Evolutionary conservation across 352 stramenopile genomes (phyloP), one percentile per base, ranked within the genome.

Genomic region (Peronosclerospora sorghi): DNA sequence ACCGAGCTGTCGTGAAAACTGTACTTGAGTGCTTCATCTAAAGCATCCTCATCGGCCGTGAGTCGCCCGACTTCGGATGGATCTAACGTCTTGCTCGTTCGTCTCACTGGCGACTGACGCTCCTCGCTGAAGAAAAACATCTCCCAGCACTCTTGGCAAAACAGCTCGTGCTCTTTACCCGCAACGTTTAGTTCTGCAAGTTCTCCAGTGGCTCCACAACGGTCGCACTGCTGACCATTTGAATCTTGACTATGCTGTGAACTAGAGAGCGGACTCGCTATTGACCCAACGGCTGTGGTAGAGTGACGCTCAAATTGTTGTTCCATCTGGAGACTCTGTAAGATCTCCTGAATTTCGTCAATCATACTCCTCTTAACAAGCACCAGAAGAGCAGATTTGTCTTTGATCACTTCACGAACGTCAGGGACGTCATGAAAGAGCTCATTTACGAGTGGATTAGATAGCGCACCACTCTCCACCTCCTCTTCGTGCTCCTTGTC

Each of bases 331-430:
- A 87, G 62, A 41, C 63, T 80, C 40, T 77, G 55, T 10, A 85
- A 66, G 34, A 85, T 87, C 32, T 87, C 70, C 39, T 87, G 70
- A 49, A 87, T 85, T 51, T 87, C 75, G 34, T 84, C 75, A 23
- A 87, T 65, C 56, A 85, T 77, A 13, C 50, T 61, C 48, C 83
- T 85, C 54, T 87, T 87, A 39, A 67, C 55, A 20, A 87, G 41
- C 28, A 87, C 62, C 32, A 68, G 54, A 35, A 68, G 51, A 5
- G 74, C 63, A 5, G 59, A 49, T 32, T 76, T 77, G 46, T 78
- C 68, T 48, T 69, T 73, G 8, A 82, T 56, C 21, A 84, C 52
- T 27, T 65, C 44, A 35, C 74, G 60, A 23, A 87, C 54, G 36
- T 87, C 75, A 0, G 45, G 68, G 2, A 65, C 44, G 0, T 53